Base-by-base conservation (phyloP, 2,329 filamentous ascomycete species). In the Pseudogymnoascus verrucosus region DNA sequence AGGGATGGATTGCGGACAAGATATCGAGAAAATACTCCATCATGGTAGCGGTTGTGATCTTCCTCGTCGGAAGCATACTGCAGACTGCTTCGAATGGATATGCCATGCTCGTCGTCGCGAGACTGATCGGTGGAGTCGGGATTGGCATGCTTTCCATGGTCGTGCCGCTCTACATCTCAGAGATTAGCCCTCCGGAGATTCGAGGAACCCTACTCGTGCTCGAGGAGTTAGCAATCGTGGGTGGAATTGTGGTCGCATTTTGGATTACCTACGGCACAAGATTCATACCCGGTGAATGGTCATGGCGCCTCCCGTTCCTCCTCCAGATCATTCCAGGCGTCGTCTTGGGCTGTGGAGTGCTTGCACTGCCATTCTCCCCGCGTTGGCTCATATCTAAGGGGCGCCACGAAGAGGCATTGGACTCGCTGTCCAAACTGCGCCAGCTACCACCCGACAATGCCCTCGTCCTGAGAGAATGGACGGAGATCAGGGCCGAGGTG, bases 351-450 rank as follows among this genome's bases (percentile, higher is more conserved):
- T 74, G 73, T 0, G 79, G 78, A 0, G 79, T 72, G 2, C 64
- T 70, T 11, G 76, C 79, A 57, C 74, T 84, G 12, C 83, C 83
- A 0, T 84, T 80, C 68, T 84, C 82, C 0, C 83, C 83, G 0
- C 76, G 83, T 31, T 85, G 82, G 81, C 76, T 85, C 0, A 77
- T 76, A 6, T 77, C 76, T 4, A 76, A 78, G 60, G 77, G 76
- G 8, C 76, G 79, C 2, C 74, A 82, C 34, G 74, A 80, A 4
- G 82, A 84, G 63, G 78, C 79, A 0, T 72, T 84, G 5, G 64
- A 74, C 6, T 77, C 75, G n/a, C 73, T 85, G 0, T 73, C 74
- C 4, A 79, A 77, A 65, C 73, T 86, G 6, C 79, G 83, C 10
- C 75, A 77, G 34, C 72, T 84, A 2, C 79, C 82, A 0, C 65